phyloP scores from a whole-genome alignment of 192 early-diverging fungal genomes.

The Diversispora epigaea region DNA sequence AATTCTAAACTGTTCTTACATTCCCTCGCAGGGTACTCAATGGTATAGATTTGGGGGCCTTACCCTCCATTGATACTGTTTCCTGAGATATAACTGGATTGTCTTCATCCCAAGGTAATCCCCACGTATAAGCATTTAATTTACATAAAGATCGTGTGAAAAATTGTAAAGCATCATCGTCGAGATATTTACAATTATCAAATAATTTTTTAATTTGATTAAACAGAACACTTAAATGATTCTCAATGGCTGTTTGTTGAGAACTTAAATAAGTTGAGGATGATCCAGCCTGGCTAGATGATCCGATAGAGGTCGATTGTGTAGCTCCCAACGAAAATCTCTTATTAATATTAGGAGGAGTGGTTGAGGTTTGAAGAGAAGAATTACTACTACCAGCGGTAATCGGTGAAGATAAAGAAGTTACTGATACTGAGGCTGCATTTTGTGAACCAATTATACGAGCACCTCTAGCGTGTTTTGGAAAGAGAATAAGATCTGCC shows the following conservation, averaged over 20 bases:
- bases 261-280: conserved; percentile 5
- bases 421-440: conserved; percentile 18
- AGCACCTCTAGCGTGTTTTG: conserved; percentile 41
- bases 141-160: conserved; percentile 70
- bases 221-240: conserved; percentile 47
- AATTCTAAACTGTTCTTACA: conserved; percentile 23
- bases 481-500: conserved; percentile 73
- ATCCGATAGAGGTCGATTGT: neutral
- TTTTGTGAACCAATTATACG: conserved; percentile 37
- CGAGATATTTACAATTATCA: conserved; percentile 62
- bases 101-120: conserved; percentile 39
- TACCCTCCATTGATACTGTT: conserved; percentile 26
- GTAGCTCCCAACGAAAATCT: neutral
- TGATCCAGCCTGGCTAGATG: neutral
- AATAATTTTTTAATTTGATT: conserved; percentile 67
- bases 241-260: conserved; percentile 45
- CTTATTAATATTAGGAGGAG: conserved; percentile 14
- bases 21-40: conserved; percentile 41
- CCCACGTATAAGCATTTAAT: conserved; percentile 55
- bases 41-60: conserved; percentile 36
- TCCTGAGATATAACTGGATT: neutral
- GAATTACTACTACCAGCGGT: neutral
- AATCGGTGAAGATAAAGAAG: conserved; percentile 24
- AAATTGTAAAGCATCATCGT: conserved; percentile 57
- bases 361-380: conserved; percentile 31